Evolutionary conservation across 345 rosid species (phyloP).

Genomic region (Isatis tinctoria): DNA sequence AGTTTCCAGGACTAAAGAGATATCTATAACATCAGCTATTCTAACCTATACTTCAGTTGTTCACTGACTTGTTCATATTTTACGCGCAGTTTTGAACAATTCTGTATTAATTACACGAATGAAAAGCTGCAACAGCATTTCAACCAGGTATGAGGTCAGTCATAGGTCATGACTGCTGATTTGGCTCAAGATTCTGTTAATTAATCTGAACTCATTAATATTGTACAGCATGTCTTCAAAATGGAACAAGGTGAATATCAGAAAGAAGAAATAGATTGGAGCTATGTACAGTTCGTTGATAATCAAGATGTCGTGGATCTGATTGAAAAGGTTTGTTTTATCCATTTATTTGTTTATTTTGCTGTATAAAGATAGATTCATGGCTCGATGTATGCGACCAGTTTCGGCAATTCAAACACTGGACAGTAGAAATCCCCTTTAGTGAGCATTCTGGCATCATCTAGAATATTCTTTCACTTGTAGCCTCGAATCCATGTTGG

Average conservation of each 20-base stretch:
- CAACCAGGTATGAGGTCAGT: constrained; percentile 88
- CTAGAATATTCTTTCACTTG: not conserved
- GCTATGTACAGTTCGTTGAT: constrained; percentile 78
- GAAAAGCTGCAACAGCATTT: constrained; percentile 98
- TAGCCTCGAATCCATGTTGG: not conserved
- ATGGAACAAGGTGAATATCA: constrained; percentile 75
- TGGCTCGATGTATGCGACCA: not conserved
- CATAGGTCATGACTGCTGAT: constrained; percentile 29
- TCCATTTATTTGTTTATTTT: constrained; percentile 7
- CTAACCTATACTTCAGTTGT: constrained; percentile 1
- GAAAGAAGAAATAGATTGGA: constrained; percentile 84
- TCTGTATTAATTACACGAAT: constrained; percentile 88
- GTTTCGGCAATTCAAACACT: not conserved
- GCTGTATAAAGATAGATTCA: not conserved
- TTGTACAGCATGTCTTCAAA: constrained; percentile 80
- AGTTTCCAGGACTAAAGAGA: not conserved
- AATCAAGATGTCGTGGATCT: constrained; percentile 88
- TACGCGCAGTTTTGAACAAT: constrained; percentile 78
- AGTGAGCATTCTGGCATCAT: not conserved
- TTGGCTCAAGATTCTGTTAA: constrained; percentile 14
- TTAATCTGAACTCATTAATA: constrained; percentile 32
- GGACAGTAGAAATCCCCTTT: not conserved
- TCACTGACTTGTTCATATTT: constrained; percentile 10
- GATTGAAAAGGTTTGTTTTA: constrained; percentile 69
- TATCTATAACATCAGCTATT: constrained; percentile 2